phyloP scores from a whole-genome alignment of 371 early-diverging fungal genomes.

The Syncephalastrum racemosum region DNA sequence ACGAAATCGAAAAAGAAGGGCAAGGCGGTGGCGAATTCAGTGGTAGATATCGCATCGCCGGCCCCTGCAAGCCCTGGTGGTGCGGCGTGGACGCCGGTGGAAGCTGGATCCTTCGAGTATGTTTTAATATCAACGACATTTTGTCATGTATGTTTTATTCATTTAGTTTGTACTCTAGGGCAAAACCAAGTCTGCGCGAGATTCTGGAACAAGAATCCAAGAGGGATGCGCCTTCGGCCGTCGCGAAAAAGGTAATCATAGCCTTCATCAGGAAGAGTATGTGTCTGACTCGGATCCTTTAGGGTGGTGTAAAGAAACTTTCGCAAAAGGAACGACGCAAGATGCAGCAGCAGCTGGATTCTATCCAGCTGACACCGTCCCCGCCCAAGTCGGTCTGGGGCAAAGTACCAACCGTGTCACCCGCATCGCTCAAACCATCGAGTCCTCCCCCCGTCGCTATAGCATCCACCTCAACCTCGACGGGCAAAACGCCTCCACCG shows the following conservation, averaged over 20 bases:
- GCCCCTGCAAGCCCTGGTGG: not conserved
- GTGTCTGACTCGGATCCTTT: too few species aligned
- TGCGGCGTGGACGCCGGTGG: not conserved
- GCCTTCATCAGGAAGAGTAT: too few species aligned
- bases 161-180: not conserved
- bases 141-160: too few species aligned
- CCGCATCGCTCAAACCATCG: too few species aligned
- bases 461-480: too few species aligned
- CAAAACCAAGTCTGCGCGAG: conserved; percentile 30
- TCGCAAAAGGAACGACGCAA: conserved; percentile 50
- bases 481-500: too few species aligned
- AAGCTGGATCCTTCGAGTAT: conserved; percentile 4
- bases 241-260: too few species aligned
- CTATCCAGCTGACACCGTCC: conserved; percentile 15
- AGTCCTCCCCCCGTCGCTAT: too few species aligned
- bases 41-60: not conserved
- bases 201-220: conserved; percentile 31
- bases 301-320: conserved; percentile 27
- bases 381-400: conserved; percentile 44
- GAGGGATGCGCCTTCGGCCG: too few species aligned
- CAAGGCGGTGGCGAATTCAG: not conserved
- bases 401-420: conserved; percentile 13
- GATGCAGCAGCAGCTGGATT: conserved; percentile 24
- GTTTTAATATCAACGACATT: not conserved
- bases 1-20: conserved; percentile 3